phyloP scores from a whole-genome alignment of 495 filamentous ascomycete species.

The Pyrenula aspistea region DNA sequence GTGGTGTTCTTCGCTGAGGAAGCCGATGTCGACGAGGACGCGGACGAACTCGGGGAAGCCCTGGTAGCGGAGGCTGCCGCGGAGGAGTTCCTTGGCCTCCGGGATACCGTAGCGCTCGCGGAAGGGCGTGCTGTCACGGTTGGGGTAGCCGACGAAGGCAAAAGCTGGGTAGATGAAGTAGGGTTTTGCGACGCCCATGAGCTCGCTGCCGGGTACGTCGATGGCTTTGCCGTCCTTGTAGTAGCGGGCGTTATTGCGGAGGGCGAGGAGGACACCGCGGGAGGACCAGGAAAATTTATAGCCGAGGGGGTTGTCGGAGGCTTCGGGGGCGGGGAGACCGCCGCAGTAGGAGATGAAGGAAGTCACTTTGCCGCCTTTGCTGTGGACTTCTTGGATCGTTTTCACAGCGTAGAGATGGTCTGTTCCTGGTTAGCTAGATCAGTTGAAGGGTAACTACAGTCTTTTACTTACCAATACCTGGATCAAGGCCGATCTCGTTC shows the following conservation, averaged over 20 bases:
- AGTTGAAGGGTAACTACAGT: not conserved
- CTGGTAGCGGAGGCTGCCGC: conserved; percentile 70
- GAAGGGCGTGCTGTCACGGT: conserved; percentile 80
- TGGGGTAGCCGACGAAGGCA: conserved; percentile 86
- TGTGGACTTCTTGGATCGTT: conserved; percentile 70
- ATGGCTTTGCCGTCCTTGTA: conserved; percentile 67
- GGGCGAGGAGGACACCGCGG: conserved; percentile 77
- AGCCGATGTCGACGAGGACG: conserved; percentile 73
- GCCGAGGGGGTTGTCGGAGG: conserved; percentile 80
- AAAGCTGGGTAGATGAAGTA: conserved; percentile 86
- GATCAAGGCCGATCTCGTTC: conserved; percentile 87
- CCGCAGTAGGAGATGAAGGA: conserved; percentile 83
- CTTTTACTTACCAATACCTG: conserved; percentile 15
- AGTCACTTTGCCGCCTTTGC: conserved; percentile 73
- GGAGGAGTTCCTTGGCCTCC: conserved; percentile 45
- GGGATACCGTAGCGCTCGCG: conserved; percentile 84
- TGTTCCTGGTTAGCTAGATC: conserved; percentile 33
- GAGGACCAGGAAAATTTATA: conserved; percentile 92
- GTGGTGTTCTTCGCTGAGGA: conserved; percentile 57
- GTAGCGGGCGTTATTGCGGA: conserved; percentile 75
- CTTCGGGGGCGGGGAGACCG: conserved; percentile 72
- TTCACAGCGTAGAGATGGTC: conserved; percentile 84
- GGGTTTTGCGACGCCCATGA: conserved; percentile 82
- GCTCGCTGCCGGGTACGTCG: conserved; percentile 45
- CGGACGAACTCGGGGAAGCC: conserved; percentile 85